Evolutionary conservation across 2,329 filamentous ascomycete genomes (phyloP).

Genomic region (Arthrobotrys iridis): DNA sequence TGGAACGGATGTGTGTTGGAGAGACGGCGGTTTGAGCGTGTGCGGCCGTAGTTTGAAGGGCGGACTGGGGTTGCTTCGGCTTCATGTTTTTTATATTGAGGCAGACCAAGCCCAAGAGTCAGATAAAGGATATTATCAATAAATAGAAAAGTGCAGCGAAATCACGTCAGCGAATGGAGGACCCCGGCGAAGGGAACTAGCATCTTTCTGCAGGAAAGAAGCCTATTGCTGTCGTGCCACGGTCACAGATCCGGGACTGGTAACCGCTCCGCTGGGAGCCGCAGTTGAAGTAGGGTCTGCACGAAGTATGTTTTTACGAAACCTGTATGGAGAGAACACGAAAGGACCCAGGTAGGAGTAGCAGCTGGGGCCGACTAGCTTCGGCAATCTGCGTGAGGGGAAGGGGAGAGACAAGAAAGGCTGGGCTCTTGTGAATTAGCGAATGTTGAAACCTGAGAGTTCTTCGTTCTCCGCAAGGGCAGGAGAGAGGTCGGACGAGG

Average conservation of each 20-base stretch:
- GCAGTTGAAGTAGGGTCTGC: constrained; percentile 29
- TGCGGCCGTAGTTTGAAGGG: not conserved
- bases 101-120: constrained; percentile 3
- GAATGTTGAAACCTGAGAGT: constrained; percentile 1
- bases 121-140: constrained; percentile 9
- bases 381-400: constrained; percentile 53
- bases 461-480: not conserved
- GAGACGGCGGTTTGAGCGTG: constrained; percentile 42
- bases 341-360: constrained; percentile 22
- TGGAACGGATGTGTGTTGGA: constrained; percentile 52
- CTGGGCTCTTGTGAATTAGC: not conserved
- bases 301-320: constrained; percentile 24
- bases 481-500: constrained; percentile 2
- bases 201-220: constrained; percentile 31
- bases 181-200: constrained; percentile 42
- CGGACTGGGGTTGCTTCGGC: constrained; percentile 38
- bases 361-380: constrained; percentile 34
- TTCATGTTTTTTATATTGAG: constrained; percentile 30
- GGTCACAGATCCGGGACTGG: constrained; percentile 21
- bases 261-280: constrained; percentile 37
- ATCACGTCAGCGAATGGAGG: constrained; percentile 50
- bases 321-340: constrained; percentile 16
- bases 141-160: constrained; percentile 4
- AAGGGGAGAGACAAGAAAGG: constrained; percentile 8
- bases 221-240: constrained; percentile 34